These are phyloP conservation scores for Alternaria panax DNA, from an alignment of 2,329 filamentous ascomycete species.

Conservation along the genomic window DNA sequence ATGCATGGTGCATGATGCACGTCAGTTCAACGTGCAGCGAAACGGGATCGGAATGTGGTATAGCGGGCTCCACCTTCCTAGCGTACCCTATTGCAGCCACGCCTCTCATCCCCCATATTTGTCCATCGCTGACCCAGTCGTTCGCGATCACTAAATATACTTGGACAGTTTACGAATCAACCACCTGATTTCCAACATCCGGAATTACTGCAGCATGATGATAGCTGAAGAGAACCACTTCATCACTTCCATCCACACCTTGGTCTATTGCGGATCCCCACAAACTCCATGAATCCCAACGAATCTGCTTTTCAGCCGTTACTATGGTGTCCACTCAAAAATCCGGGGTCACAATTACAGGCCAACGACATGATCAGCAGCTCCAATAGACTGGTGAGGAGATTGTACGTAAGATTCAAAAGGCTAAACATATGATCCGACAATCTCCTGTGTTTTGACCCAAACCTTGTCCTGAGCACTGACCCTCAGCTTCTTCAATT, in stretches of 20 bases:
- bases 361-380: not conserved
- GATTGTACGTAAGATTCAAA: not conserved
- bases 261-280: not conserved
- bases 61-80: conserved; percentile 12
- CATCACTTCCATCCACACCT: not conserved
- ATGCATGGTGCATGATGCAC: conserved; percentile 11
- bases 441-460: not conserved
- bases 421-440: not conserved
- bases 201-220: not conserved
- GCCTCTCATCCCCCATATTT: conserved; percentile 4
- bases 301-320: not conserved
- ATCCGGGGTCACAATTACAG: not conserved
- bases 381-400: not conserved
- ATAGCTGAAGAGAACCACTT: not conserved
- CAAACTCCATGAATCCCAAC: not conserved
- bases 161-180: not conserved
- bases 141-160: not conserved
- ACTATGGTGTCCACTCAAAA: not conserved
- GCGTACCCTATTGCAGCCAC: conserved; percentile 4
- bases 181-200: not conserved
- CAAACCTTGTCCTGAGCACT: not conserved
- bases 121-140: not conserved
- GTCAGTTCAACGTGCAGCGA: conserved; percentile 16
- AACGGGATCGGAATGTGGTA: conserved; percentile 8
- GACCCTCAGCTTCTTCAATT: not conserved